Conservation (phyloP, 2,329 filamentous ascomycete genomes). For the Stachybotrys echinatus region DNA sequence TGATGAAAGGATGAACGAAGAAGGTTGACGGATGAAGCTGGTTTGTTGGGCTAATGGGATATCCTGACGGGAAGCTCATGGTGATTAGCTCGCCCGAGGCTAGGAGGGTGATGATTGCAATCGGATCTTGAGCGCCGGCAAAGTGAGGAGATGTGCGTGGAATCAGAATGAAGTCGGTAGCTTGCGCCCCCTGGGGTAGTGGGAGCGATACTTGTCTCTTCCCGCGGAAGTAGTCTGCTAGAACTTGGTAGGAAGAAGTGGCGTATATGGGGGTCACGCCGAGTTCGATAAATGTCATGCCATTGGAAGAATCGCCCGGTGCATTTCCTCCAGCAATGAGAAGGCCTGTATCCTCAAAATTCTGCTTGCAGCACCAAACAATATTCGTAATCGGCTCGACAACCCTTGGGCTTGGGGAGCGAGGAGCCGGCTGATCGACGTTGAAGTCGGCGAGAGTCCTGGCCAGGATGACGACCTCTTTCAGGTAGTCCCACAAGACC, state of each 20-base stretch:
- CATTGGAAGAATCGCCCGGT: slow-evolving; percentile 62
- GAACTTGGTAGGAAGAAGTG: slow-evolving; percentile 82
- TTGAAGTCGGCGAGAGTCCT: slow-evolving; percentile 71
- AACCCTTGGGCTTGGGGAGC: slow-evolving; percentile 47
- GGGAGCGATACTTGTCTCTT: slow-evolving; percentile 67
- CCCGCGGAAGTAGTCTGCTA: slow-evolving; percentile 74
- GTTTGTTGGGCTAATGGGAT: slow-evolving; percentile 87
- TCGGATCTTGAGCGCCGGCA: slow-evolving; percentile 81
- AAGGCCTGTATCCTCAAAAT: slow-evolving; percentile 88
- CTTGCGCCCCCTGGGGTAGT: slow-evolving; percentile 71
- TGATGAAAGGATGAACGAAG: slow-evolving; percentile 86
- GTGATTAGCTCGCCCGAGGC: slow-evolving; percentile 86
- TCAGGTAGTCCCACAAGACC: slow-evolving; percentile 91
- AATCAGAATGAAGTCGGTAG: slow-evolving; percentile 76
- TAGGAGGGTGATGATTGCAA: slow-evolving; percentile 74
- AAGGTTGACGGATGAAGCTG: slow-evolving; percentile 84
- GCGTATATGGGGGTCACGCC: slow-evolving; percentile 85
- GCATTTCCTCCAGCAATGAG: slow-evolving; percentile 78
- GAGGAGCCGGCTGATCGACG: slow-evolving; percentile 60
- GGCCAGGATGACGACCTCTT: slow-evolving; percentile 78
- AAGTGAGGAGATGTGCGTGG: slow-evolving; percentile 82
- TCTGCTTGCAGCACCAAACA: slow-evolving; percentile 89
- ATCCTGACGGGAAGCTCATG: slow-evolving; percentile 86
- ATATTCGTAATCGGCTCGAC: slow-evolving; percentile 75
- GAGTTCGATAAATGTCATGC: slow-evolving; percentile 83